Conservation (phyloP, 306 rosid species). For the Carpinus viminea region DNA sequence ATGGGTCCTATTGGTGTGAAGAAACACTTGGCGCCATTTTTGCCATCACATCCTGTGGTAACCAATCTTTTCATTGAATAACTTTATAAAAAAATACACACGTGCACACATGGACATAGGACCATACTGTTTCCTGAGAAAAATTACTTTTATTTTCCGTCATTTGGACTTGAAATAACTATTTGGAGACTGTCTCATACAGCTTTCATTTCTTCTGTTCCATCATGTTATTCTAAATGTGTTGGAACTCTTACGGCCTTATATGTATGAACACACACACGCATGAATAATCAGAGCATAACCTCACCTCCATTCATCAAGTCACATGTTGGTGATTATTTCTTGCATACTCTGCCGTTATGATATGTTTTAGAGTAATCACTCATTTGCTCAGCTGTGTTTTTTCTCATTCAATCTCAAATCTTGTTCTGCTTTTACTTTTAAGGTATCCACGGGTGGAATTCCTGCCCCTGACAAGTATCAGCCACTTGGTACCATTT, state of each 20-base stretch:
- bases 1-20: constrained; percentile 99
- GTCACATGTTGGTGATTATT: neutral
- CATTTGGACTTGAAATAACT: neutral
- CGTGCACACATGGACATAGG: neutral
- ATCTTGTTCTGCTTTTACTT: constrained; percentile 1
- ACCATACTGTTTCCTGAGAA: neutral
- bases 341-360: neutral
- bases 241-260: neutral
- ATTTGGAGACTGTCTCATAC: neutral
- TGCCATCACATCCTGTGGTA: constrained; percentile 99
- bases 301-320: neutral
- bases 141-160: neutral
- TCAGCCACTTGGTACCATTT: constrained; percentile 90
- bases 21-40: constrained; percentile 96
- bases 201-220: neutral
- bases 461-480: constrained; percentile 76
- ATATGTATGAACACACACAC: neutral
- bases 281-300: neutral
- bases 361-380: neutral
- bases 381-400: neutral
- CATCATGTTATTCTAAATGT: neutral
- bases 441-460: constrained; percentile 84
- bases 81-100: neutral
- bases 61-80: constrained; percentile 13
- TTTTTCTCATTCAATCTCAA: constrained; percentile 4